A percentile compares a stretch with the other conserved stretches of the same genome.
phyloP scores from a whole-genome alignment of 2,329 filamentous ascomycete species.

The Colletotrichum sp. region DNA sequence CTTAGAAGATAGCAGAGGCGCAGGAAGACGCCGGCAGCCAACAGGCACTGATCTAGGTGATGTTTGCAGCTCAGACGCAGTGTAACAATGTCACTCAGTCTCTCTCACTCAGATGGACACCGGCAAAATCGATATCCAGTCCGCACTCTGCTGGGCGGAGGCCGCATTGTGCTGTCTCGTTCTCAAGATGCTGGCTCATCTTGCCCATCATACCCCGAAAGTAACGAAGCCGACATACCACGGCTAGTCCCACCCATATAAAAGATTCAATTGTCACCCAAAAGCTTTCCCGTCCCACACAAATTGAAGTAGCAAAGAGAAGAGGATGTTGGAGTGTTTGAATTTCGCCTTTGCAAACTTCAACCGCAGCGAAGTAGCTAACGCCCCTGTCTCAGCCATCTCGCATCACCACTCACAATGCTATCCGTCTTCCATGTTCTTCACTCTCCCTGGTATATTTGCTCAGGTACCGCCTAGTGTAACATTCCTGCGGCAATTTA shows the following conservation, averaged over 20 bases:
- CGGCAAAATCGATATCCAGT: not conserved
- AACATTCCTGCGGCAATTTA: too few species aligned
- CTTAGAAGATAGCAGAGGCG: not conserved
- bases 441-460: not conserved
- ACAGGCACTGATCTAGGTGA: not conserved
- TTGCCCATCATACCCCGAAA: not conserved
- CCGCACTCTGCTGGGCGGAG: rapidly evolving
- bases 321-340: too few species aligned
- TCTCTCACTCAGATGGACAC: not conserved
- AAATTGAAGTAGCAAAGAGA: too few species aligned
- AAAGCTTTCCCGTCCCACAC: rapidly evolving
- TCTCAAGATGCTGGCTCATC: not conserved
- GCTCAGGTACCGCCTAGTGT: too few species aligned
- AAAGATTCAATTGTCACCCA: not conserved
- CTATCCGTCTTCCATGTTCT: not conserved
- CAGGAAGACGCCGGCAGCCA: rapidly evolving
- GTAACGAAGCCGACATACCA: rapidly evolving
- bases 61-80: not conserved
- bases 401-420: too few species aligned
- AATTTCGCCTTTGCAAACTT: too few species aligned
- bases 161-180: not conserved
- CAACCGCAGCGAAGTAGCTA: too few species aligned
- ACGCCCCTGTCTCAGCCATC: too few species aligned
- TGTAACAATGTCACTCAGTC: not conserved
- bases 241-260: rapidly evolving